Percentiles rank a stretch among this genome's conserved stretches.
Conservation (phyloP, 1,139 yeast species). For the Candida neerlandica region DNA sequence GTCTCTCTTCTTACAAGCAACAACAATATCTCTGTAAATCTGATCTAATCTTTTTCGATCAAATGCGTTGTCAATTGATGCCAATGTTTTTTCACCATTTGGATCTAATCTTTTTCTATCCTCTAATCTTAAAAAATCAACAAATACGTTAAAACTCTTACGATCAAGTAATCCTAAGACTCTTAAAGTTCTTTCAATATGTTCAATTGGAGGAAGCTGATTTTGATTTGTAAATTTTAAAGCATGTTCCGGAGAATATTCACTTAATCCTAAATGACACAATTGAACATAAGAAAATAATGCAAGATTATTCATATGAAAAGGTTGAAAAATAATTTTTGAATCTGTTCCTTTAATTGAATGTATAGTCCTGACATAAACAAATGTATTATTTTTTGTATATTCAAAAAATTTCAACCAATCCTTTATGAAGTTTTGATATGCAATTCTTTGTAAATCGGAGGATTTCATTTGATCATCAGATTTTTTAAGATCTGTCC, state of each 20-base stretch:
- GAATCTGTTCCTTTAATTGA: neutral
- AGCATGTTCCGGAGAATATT: slow-evolving; percentile 29
- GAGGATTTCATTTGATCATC: no score
- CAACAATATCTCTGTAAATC: slow-evolving; percentile 28
- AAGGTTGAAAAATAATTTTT: neutral
- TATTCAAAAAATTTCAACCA: slow-evolving; percentile 43
- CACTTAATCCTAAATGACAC: slow-evolving; percentile 26
- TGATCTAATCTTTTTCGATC: slow-evolving; percentile 24
- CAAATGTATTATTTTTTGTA: neutral
- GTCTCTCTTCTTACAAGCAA: slow-evolving; percentile 26
- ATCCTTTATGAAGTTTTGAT: slow-evolving; percentile 28
- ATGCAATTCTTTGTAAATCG: slow-evolving; percentile 8
- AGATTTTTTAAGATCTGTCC: neutral
- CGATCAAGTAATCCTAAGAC: neutral
- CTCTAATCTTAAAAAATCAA: slow-evolving; percentile 2
- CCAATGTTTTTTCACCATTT: slow-evolving; percentile 29
- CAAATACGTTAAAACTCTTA: slow-evolving; percentile 8
- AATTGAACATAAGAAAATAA: slow-evolving; percentile 39
- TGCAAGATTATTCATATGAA: slow-evolving; percentile 28
- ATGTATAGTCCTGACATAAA: neutral
- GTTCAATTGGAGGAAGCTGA: slow-evolving; percentile 25
- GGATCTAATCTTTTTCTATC: slow-evolving; percentile 31
- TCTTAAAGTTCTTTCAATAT: slow-evolving; percentile 18
- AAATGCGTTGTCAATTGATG: slow-evolving; percentile 26
- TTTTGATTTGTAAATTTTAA: slow-evolving; percentile 31